Conservation (phyloP, 2,329 filamentous ascomycete species). For the Colletotrichum sp. region DNA sequence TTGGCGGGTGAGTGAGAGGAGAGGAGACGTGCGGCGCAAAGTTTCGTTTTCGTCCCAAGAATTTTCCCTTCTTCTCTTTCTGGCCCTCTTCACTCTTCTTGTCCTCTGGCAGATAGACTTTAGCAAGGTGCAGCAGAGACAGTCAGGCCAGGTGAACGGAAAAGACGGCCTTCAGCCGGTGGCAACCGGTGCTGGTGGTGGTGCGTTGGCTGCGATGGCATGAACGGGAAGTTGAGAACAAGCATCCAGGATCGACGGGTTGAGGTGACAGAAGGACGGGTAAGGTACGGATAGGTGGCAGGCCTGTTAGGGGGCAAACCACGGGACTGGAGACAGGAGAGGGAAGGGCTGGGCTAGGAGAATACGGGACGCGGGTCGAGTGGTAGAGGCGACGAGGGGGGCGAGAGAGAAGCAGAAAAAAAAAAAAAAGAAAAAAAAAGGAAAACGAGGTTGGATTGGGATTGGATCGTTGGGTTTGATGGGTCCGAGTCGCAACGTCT, state of each 20-base stretch:
- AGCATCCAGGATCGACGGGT: constrained; percentile 19
- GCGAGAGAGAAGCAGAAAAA: background rate
- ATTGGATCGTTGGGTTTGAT: background rate
- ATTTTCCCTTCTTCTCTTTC: background rate
- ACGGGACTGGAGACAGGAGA: background rate
- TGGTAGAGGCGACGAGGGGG: background rate
- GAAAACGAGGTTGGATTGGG: background rate
- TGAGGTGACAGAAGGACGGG: background rate
- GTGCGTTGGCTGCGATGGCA: background rate
- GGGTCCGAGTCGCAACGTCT: background rate
- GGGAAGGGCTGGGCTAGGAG: background rate
- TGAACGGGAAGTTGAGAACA: constrained; percentile 7
- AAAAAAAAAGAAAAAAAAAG: background rate
- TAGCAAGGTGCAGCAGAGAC: background rate
- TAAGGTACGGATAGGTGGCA: background rate
- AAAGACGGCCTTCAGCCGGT: constrained; percentile 13
- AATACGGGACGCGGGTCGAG: background rate
- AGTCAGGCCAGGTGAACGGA: background rate
- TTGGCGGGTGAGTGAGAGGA: background rate
- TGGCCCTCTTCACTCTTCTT: background rate
- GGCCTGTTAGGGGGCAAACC: background rate
- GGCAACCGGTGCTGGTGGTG: background rate
- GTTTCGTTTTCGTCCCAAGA: constrained; percentile 21
- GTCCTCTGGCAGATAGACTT: background rate
- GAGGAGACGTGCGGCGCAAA: constrained; percentile 18